Conservation (phyloP, 1,284 basidiomycete genomes). For the Sphagnurus paluster region DNA sequence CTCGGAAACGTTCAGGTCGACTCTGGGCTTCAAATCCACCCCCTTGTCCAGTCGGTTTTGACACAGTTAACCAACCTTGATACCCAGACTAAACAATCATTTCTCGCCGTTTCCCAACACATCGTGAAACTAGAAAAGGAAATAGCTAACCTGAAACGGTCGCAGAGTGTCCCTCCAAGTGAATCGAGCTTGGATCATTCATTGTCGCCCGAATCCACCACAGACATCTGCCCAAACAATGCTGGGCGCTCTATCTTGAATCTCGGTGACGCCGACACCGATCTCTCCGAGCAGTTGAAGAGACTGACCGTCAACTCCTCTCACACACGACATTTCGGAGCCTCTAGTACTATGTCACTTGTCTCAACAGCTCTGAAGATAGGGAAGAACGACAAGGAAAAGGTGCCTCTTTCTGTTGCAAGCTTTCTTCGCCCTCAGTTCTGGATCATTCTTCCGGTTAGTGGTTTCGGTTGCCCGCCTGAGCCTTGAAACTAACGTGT, state of each 20-base stretch:
- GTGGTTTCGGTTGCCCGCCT: neutral
- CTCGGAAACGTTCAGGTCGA: neutral
- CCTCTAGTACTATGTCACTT: constrained; percentile 19
- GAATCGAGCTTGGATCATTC: neutral
- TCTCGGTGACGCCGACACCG: constrained; percentile 7
- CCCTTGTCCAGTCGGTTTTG: constrained; percentile 14
- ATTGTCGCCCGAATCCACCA: neutral
- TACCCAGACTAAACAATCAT: constrained; percentile 7
- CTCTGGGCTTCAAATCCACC: constrained; percentile 7
- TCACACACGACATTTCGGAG: constrained; percentile 18
- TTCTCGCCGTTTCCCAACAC: constrained; percentile 16
- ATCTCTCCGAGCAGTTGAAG: constrained; percentile 16
- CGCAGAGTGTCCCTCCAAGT: neutral
- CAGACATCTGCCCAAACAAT: neutral
- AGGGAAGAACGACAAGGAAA: constrained; percentile 11
- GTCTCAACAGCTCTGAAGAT: constrained; percentile 19
- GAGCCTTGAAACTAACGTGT: neutral
- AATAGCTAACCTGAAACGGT: constrained; percentile 11
- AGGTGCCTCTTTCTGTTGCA: neutral
- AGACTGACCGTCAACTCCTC: constrained; percentile 13
- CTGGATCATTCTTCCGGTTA: constrained; percentile 18
- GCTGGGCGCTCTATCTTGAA: constrained; percentile 1
- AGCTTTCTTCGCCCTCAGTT: constrained; percentile 15
- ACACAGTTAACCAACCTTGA: constrained; percentile 8
- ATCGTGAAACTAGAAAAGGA: constrained; percentile 17